Conservation (phyloP, 441 rosid genomes). For the Erysimum cheiri region DNA sequence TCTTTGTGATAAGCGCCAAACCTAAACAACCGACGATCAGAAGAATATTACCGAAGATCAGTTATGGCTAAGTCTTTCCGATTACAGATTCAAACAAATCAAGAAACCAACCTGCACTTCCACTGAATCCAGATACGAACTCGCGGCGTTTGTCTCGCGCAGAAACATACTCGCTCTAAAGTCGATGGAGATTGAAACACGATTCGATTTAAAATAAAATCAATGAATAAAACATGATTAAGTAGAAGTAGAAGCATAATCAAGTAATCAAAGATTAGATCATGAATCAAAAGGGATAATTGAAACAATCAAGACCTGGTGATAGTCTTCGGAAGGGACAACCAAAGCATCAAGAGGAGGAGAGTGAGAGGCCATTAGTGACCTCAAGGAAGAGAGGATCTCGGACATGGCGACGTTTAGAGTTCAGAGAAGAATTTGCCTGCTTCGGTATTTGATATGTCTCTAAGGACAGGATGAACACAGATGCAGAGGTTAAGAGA, state of each 20-base stretch:
- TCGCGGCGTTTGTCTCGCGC: slow-evolving; percentile 81
- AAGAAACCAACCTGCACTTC: slow-evolving; percentile 70
- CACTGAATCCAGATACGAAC: slow-evolving; percentile 90
- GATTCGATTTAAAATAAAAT: neutral
- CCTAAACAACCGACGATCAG: slow-evolving; percentile 51
- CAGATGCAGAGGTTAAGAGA: slow-evolving; percentile 9
- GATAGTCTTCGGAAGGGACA: slow-evolving; percentile 92
- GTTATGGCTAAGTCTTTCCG: neutral
- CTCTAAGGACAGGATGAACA: slow-evolving; percentile 26
- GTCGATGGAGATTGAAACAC: slow-evolving; percentile 1
- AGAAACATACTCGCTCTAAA: slow-evolving; percentile 92
- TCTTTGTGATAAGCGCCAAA: slow-evolving; percentile 74
- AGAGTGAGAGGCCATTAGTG: slow-evolving; percentile 88
- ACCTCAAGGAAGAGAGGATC: slow-evolving; percentile 68
- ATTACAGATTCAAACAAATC: neutral
- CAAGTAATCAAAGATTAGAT: slow-evolving; percentile 30
- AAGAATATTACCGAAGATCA: neutral
- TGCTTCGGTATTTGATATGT: neutral
- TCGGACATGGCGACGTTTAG: slow-evolving; percentile 58
- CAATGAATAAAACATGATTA: neutral
- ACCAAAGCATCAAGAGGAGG: slow-evolving; percentile 90
- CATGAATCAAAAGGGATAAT: slow-evolving; percentile 7
- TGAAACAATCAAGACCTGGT: slow-evolving; percentile 59
- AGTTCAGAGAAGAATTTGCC: neutral
- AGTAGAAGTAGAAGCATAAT: neutral